A percentile compares a stretch with the other conserved stretches of the same genome.
phyloP scores from a whole-genome alignment of 192 early-diverging fungal species.

The Backusella tarrabulga region DNA sequence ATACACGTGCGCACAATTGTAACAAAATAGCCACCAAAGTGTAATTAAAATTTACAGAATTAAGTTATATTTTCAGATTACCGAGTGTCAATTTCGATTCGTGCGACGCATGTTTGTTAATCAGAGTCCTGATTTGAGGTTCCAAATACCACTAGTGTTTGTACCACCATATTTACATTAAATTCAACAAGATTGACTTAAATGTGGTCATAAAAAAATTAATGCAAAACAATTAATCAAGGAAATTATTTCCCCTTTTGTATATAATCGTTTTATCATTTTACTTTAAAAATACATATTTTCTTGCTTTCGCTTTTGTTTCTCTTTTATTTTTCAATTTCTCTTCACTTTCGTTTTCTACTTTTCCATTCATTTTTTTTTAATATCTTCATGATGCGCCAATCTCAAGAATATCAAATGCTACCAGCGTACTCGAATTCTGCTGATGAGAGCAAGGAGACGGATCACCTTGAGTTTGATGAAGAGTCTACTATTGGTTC shows the following conservation, averaged over 20 bases:
- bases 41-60: neutral
- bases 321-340: neutral
- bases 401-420: conserved; percentile 4
- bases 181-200: neutral
- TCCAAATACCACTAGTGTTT: neutral
- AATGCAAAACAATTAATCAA: conserved; percentile 3
- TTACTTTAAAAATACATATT: neutral
- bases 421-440: neutral
- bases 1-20: neutral
- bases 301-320: neutral
- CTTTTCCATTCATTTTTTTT: neutral
- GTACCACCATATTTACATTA: neutral
- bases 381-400: neutral
- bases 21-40: neutral
- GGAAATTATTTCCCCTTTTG: neutral
- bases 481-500: conserved; percentile 4
- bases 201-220: neutral
- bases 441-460: neutral
- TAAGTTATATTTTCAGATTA: neutral
- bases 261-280: neutral
- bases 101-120: neutral
- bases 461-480: neutral
- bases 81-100: neutral
- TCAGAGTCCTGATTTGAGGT: neutral
- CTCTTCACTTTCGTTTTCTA: neutral